A percentile compares a stretch with the other conserved stretches of the same genome.
These are phyloP conservation scores for Fusarium longipes DNA, from an alignment of 2,329 filamentous ascomycete species.

Conservation along the genomic window DNA sequence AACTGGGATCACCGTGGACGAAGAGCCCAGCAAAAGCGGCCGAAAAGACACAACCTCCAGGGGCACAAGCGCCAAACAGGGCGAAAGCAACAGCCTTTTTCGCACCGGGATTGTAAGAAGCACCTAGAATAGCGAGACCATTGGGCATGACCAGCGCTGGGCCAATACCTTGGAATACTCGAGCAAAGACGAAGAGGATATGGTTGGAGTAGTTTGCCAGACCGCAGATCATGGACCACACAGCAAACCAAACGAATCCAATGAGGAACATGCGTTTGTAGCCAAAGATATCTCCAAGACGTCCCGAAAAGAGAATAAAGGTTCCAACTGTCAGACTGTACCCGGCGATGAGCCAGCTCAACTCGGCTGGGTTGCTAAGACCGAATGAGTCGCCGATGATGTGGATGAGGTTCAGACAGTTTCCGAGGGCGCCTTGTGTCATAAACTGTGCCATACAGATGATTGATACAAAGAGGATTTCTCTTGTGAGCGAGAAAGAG, in stretches of 20 bases:
- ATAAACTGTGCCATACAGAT: conserved; percentile 45
- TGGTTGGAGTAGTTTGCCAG: conserved; percentile 53
- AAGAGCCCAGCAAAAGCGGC: conserved; percentile 56
- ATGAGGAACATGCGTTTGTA: conserved; percentile 65
- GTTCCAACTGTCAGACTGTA: conserved; percentile 67
- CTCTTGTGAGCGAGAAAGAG: conserved; percentile 29
- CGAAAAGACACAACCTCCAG: conserved; percentile 58
- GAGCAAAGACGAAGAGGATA: conserved; percentile 61
- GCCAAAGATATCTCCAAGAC: conserved; percentile 68
- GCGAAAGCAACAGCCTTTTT: conserved; percentile 71
- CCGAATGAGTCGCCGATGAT: conserved; percentile 39
- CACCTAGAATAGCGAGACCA: conserved; percentile 70
- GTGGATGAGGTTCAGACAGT: conserved; percentile 42
- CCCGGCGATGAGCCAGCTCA: conserved; percentile 65
- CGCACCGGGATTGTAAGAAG: conserved; percentile 65
- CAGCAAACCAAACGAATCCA: conserved; percentile 65
- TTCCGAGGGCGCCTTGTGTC: conserved; percentile 42
- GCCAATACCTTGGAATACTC: conserved; percentile 69
- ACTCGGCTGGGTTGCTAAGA: conserved; percentile 36
- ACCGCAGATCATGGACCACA: conserved; percentile 64
- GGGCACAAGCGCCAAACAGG: conserved; percentile 60
- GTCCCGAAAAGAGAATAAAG: conserved; percentile 67
- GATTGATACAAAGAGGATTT: conserved; percentile 35
- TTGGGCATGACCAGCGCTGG: conserved; percentile 73
- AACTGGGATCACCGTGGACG: conserved; percentile 49